Conservation (phyloP, 75 land plant genomes). For the Cunninghamia lanceolata region DNA sequence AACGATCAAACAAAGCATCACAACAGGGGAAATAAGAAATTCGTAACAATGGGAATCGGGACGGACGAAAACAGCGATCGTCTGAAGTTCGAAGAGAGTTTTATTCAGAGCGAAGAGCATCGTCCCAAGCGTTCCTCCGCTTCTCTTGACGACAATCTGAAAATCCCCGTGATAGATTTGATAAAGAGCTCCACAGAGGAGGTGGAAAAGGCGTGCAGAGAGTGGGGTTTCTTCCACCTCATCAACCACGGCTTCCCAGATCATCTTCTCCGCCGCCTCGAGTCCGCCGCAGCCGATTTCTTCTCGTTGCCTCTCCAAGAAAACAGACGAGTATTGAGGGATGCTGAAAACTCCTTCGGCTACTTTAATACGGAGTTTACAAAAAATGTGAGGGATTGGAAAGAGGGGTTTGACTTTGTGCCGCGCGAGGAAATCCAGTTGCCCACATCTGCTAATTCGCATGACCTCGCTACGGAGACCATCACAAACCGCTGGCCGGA, state of each 20-base stretch:
- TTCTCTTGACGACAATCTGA: not conserved
- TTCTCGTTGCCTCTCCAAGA: conserved; percentile 57
- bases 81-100: not conserved
- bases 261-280: conserved; percentile 20
- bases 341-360: conserved; percentile 33
- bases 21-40: not conserved
- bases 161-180: not conserved
- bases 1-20: too few relatives aligned
- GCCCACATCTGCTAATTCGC: conserved; percentile 21
- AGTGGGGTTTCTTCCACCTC: conserved; percentile 90
- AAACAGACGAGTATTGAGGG: conserved; percentile 19
- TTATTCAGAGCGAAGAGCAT: not conserved
- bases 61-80: not conserved
- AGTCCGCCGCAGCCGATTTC: conserved; percentile 50
- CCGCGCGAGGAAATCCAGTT: conserved; percentile 16
- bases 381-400: conserved; percentile 92
- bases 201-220: conserved; percentile 37
- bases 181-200: not conserved
- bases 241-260: conserved; percentile 57
- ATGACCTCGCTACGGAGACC: not conserved
- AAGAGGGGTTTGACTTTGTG: conserved; percentile 74
- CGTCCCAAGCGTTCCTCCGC: not conserved
- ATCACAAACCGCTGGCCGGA: conserved; percentile 60
- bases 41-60: not conserved
- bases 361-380: conserved; percentile 76